These are phyloP conservation scores for Umbilicaria muhlenbergii DNA, from an alignment of 495 filamentous ascomycete species.

Conservation along the genomic window DNA sequence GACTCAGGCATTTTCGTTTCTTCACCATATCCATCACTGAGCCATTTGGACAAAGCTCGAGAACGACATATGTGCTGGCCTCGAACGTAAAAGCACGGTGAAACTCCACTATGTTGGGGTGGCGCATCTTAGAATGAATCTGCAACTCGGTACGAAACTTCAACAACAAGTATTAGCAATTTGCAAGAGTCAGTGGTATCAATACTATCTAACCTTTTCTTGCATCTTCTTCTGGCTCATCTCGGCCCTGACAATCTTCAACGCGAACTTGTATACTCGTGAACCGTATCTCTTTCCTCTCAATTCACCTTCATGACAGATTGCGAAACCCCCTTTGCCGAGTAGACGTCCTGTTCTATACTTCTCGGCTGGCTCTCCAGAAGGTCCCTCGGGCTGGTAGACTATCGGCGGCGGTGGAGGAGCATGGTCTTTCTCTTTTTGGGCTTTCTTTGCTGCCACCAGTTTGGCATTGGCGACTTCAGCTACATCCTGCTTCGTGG, in stretches of 20 bases:
- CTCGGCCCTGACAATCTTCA: conserved; percentile 82
- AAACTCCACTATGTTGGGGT: conserved; percentile 88
- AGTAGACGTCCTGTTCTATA: conserved; percentile 75
- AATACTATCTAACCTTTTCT: conserved; percentile 53
- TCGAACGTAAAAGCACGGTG: conserved; percentile 85
- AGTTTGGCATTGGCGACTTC: conserved; percentile 32
- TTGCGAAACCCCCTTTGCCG: conserved; percentile 90
- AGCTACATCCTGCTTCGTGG: conserved; percentile 30
- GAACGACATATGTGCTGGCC: conserved; percentile 77
- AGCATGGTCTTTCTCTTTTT: conserved; percentile 55
- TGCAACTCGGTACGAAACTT: conserved; percentile 96
- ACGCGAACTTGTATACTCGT: conserved; percentile 36
- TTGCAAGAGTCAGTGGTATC: background rate
- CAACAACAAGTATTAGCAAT: conserved; percentile 1
- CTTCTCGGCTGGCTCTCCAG: conserved; percentile 50
- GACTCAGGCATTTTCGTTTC: conserved; percentile 66
- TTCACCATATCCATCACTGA: conserved; percentile 98
- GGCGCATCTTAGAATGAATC: conserved; percentile 93
- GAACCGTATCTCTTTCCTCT: conserved; percentile 37
- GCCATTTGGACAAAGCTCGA: conserved; percentile 89
- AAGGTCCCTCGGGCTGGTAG: conserved; percentile 45
- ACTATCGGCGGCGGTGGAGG: conserved; percentile 66
- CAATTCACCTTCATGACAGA: conserved; percentile 68
- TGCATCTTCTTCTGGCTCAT: conserved; percentile 73
- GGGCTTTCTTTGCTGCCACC: conserved; percentile 28